phyloP scores from a whole-genome alignment of 2,329 filamentous ascomycete genomes.

The Hortaea werneckii region DNA sequence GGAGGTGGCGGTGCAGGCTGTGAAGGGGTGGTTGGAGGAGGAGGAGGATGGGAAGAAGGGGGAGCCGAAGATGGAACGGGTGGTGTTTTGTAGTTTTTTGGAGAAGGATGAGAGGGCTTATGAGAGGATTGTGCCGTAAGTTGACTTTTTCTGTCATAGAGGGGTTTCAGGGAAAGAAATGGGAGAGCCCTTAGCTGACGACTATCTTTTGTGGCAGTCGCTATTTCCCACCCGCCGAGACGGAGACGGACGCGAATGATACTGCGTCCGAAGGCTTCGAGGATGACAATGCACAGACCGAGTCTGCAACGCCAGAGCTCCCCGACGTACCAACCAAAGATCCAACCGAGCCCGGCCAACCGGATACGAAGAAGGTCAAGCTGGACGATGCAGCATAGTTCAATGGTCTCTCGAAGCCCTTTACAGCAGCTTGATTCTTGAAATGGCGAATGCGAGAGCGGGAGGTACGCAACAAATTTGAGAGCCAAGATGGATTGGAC shows the following conservation, averaged over 20 bases:
- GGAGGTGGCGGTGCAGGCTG: slow-evolving; percentile 54
- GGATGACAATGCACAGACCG: slow-evolving; percentile 18
- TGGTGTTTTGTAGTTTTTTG: slow-evolving; percentile 80
- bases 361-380: neutral
- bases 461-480: too few relatives aligned
- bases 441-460: too few relatives aligned
- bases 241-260: slow-evolving; percentile 2
- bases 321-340: slow-evolving; percentile 41
- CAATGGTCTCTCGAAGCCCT: too few relatives aligned
- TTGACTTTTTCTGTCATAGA: slow-evolving; percentile 14
- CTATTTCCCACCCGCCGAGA: slow-evolving; percentile 37
- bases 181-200: neutral
- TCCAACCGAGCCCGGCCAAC: slow-evolving; percentile 20
- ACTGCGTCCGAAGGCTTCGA: slow-evolving; percentile 4
- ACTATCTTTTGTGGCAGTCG: slow-evolving; percentile 22
- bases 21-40: slow-evolving; percentile 45
- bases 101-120: slow-evolving; percentile 69
- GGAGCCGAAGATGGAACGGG: slow-evolving; percentile 49
- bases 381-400: neutral
- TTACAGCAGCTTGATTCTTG: too few relatives aligned
- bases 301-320: slow-evolving; percentile 30
- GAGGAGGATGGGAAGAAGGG: slow-evolving; percentile 21
- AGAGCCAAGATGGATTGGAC: too few relatives aligned
- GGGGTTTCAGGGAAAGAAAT: neutral
- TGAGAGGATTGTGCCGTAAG: slow-evolving; percentile 61